Evolutionary conservation across 2,329 filamentous ascomycete genomes (phyloP).

Genomic region (Talaromyces sp.): DNA sequence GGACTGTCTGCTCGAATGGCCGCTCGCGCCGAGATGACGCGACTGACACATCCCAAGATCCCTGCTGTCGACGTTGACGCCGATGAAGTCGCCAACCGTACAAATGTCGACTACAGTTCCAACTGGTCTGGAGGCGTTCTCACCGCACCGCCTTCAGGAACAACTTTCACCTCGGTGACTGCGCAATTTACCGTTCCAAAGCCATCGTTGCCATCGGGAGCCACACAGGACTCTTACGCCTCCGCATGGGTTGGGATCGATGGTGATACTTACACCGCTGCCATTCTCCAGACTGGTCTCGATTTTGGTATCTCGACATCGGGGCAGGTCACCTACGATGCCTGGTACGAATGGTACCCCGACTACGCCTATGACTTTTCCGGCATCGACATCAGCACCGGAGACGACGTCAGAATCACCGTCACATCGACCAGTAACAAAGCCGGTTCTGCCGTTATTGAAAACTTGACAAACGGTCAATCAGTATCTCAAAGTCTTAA

Average conservation of each 20-base stretch:
- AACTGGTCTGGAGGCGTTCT: conserved; percentile 62
- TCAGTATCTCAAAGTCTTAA: conserved; percentile 52
- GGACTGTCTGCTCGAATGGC: conserved; percentile 29
- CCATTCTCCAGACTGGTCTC: conserved; percentile 57
- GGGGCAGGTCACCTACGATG: conserved; percentile 46
- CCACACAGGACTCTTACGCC: conserved; percentile 43
- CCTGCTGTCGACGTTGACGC: conserved; percentile 6
- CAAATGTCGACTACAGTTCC: conserved; percentile 49
- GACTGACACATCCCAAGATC: conserved; percentile 26
- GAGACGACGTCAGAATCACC: conserved; percentile 44
- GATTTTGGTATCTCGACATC: conserved; percentile 52
- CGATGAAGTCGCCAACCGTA: conserved; percentile 28
- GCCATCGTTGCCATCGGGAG: conserved; percentile 42
- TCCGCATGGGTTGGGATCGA: conserved; percentile 62
- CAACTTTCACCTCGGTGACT: conserved; percentile 46
- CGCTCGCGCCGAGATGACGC: conserved; percentile 24
- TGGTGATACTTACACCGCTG: conserved; percentile 53
- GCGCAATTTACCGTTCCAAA: conserved; percentile 52
- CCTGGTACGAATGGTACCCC: conserved; percentile 63
- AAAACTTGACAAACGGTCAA: conserved; percentile 53
- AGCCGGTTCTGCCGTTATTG: conserved; percentile 46
- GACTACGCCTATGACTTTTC: conserved; percentile 54
- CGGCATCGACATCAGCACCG: conserved; percentile 44
- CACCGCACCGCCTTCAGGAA: conserved; percentile 39
- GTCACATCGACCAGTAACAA: conserved; percentile 42